Evolutionary conservation across 495 filamentous ascomycete species (phyloP).

Genomic region (Daldinia bambusicola): DNA sequence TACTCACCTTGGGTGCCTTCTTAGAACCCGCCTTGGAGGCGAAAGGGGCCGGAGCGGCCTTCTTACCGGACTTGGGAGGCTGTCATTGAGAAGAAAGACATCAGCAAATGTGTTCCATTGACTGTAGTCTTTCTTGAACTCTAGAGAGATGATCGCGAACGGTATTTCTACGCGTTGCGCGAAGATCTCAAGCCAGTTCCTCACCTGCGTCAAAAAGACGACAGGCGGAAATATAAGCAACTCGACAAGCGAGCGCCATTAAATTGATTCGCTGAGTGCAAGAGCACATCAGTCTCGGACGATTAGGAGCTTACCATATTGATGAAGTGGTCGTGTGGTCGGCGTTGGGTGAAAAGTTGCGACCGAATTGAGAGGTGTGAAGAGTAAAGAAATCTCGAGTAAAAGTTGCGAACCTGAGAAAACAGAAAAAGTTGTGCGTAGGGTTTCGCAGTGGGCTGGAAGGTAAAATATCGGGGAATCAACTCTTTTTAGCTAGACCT

Average conservation of each 20-base stretch:
- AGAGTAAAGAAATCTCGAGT: conserved; percentile 33
- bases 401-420: conserved; percentile 34
- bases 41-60: conserved; percentile 94
- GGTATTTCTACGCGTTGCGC: conserved; percentile 67
- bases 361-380: conserved; percentile 44
- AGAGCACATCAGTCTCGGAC: conserved; percentile 37
- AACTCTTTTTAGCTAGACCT: not conserved
- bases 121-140: conserved; percentile 86
- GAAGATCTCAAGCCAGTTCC: conserved; percentile 83
- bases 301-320: conserved; percentile 59
- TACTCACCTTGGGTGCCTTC: conserved; percentile 93
- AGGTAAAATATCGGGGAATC: conserved; percentile 43
- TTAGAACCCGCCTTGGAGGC: conserved; percentile 94
- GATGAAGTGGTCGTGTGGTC: conserved; percentile 47
- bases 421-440: conserved; percentile 34
- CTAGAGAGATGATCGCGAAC: conserved; percentile 78
- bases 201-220: conserved; percentile 68
- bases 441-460: conserved; percentile 36
- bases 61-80: conserved; percentile 97
- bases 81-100: conserved; percentile 99
- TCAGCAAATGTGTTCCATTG: conserved; percentile 88
- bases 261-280: conserved; percentile 36
- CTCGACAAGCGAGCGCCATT: conserved; percentile 54
- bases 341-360: conserved; percentile 31
- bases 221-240: conserved; percentile 61